Conservation (phyloP, 805 yeast genomes). For the Kodamaea laetipori region DNA sequence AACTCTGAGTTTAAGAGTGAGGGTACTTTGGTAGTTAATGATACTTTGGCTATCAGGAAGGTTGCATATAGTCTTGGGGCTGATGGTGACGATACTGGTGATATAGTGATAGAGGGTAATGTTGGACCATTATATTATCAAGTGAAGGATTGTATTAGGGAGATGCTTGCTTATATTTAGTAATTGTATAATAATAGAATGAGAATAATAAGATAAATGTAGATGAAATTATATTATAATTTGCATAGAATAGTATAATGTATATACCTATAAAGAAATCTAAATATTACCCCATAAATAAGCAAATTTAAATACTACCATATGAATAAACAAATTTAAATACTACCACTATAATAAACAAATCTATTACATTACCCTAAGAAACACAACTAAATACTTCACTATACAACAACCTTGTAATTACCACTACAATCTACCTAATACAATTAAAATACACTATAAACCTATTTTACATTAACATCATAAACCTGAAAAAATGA, state of each 20-base stretch:
- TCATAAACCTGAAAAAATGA: no score
- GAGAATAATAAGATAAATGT: neutral
- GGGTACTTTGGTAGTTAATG: conserved; percentile 86
- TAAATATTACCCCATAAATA: no score
- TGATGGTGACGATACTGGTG: conserved; percentile 65
- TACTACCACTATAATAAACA: no score
- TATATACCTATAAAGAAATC: no score
- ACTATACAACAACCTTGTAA: no score
- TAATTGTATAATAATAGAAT: neutral
- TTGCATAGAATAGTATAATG: no score
- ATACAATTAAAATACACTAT: neutral
- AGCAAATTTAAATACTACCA: no score
- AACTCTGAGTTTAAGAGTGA: conserved; percentile 90
- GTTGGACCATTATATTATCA: conserved; percentile 74
- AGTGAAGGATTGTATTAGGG: conserved; percentile 69
- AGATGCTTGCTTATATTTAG: conserved; percentile 69
- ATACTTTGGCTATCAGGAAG: conserved; percentile 72
- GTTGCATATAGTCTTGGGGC: conserved; percentile 39
- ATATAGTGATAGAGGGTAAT: conserved; percentile 81
- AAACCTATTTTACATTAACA: no score
- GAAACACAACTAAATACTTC: no score
- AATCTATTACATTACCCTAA: no score
- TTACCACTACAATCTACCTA: no score
- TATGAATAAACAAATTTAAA: no score
- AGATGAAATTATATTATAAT: conserved; percentile 1